Base-by-base conservation (phyloP, 1,139 yeast species). In the Protomyces inouyei region DNA sequence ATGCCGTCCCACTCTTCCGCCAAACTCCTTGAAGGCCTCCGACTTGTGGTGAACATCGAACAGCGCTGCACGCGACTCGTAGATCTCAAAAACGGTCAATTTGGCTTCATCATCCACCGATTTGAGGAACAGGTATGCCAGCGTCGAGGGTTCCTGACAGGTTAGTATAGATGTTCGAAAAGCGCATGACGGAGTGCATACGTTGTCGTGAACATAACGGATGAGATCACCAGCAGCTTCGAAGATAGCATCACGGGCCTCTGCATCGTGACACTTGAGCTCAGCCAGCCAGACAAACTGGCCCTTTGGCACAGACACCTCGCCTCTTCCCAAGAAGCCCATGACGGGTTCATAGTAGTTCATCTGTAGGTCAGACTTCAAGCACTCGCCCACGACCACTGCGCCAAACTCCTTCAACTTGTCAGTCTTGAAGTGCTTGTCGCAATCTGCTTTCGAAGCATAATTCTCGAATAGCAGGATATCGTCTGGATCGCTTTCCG, bases 1-100 rank as follows among this genome's bases (percentile, higher is more conserved):
- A 21, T 40, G 35, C 18, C 28, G 56, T 18, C 43, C 43, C 9
- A 28, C 53, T 25, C 32, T 32, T 6, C 25, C 35, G 40, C 35
- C 36, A 18, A 59, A 59, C 32, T 10, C 28, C 53, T 32, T 52
- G 52, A 59, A 59, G 12, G 56, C 57, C 28, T 52, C 57, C 14
- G 63, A 59, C 48, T 59, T 59, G 57, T 54, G 59, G 32, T 60
- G 64, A 25, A 48, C 46, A n/a, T 54, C 64, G 4, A 52, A 52
- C 48, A 60, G 51, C 21, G 64, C 64, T 14, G 32, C 52, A 35
- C 37, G 46, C 25, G 36, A 32, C 43, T 60, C 59, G 40, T 60
- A 60, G 14, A 54, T 55, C 51, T 60, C 64, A 53, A 60, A 60
- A 48, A 60, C 59, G 25, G 38, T 32, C 51, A 60, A 28, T 51